Conservation (phyloP, 306 rosid genomes). For the Corylus americana region DNA sequence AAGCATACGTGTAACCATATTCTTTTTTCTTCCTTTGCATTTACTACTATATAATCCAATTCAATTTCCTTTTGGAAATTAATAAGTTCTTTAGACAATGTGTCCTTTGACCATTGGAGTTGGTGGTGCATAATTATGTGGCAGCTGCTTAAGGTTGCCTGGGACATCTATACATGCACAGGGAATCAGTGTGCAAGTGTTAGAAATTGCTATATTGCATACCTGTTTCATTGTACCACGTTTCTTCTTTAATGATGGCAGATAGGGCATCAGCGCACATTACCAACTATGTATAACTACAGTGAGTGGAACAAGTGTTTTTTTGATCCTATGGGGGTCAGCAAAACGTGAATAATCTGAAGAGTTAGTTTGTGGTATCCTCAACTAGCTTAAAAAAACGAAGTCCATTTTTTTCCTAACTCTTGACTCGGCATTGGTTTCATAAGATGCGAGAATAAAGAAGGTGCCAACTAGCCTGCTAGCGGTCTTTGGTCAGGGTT, state of each 20-base stretch:
- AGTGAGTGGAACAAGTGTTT: neutral
- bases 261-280: neutral
- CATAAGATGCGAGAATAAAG: neutral
- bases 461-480: neutral
- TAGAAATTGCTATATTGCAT: neutral
- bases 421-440: neutral
- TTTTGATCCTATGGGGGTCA: neutral
- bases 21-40: slow-evolving; percentile 14
- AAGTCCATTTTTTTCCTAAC: neutral
- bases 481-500: neutral
- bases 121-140: neutral
- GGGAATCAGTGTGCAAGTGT: neutral
- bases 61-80: neutral
- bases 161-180: neutral
- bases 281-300: neutral
- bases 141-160: neutral
- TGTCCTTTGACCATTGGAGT: neutral
- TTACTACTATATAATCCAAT: neutral
- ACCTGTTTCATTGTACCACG: neutral
- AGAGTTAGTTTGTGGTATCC: neutral
- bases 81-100: neutral
- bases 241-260: neutral
- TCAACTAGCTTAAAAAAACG: neutral
- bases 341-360: neutral
- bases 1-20: neutral